These are phyloP conservation scores for Trifolium pratense DNA, from an alignment of 306 rosid genomes.

Conservation along the genomic window DNA sequence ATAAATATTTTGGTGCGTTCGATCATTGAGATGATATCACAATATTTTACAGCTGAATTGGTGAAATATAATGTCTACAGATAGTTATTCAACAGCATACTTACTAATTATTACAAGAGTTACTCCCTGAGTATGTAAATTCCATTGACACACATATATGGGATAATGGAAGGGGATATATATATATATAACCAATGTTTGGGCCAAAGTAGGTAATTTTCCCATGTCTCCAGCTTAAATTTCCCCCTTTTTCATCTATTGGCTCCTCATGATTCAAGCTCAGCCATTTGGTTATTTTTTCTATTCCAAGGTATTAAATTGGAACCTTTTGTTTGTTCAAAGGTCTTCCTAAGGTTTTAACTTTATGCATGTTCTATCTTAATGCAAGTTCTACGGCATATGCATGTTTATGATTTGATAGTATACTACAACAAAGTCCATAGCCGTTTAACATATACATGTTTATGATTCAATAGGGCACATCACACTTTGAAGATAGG, in stretches of 20 bases:
- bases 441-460: neutral
- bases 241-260: neutral
- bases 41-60: neutral
- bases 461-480: too few species aligned
- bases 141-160: neutral
- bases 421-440: slow-evolving; percentile 11
- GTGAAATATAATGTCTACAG: neutral
- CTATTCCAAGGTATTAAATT: slow-evolving; percentile 8
- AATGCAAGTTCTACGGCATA: neutral
- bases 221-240: neutral
- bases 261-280: neutral
- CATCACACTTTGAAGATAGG: too few species aligned
- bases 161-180: neutral
- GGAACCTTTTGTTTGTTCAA: neutral
- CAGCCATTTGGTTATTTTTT: neutral
- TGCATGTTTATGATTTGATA: slow-evolving; percentile 14
- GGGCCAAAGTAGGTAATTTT: slow-evolving; percentile 6
- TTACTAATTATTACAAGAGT: neutral
- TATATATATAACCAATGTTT: slow-evolving; percentile 15
- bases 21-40: neutral
- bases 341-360: slow-evolving; percentile 2
- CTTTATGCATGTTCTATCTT: neutral
- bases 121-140: neutral
- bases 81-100: neutral
- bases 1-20: neutral